Base-by-base conservation (phyloP, 768 basidiomycete species). In the Suillus luteus region DNA sequence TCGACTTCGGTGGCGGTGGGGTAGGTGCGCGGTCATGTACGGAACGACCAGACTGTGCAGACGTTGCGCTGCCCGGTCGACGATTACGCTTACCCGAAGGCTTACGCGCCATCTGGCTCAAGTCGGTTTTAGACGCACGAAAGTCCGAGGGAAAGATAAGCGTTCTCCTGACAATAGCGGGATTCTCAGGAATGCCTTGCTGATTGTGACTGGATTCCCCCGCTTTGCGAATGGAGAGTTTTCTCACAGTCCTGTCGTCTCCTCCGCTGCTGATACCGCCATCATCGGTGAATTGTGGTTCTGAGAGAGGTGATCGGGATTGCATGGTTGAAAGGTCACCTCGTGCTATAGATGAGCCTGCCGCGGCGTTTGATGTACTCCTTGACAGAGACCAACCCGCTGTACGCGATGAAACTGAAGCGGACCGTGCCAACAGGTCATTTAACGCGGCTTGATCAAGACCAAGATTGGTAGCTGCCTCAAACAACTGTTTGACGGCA, bases 21-120 rank as follows among this genome's bases (percentile, higher is more conserved):
- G 93, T 94, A 12, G 92, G 92, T 14, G 80, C 89, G 60, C 92
- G 89, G 67, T 94, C 93, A 67, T 91, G 88, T 35, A 93, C 81
- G 49, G 92, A 93, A 62, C 88, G 87, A 67, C 77, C 85, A 0
- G 92, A 93, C 19, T 81, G 77, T 14, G 85, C 87, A 31, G 83
- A 85, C 22, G 73, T 74, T 12, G 82, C 80, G 66, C 92, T 91
- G 19, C 81, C 80, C 61, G 90, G 83, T 46, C 87, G 86, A 52
- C 88, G 86, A 57, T 85, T 85, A 22, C 78, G 77, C 55, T 68
- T 70, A 40, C 37, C 51, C 40, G 89, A 83, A 33, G 80, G 79
- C 71, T 86, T 91, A 66, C 83, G 82, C 71, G 82, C 79, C 64
- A 84, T 71, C 27, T 81, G 79, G 69, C 78, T 82, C 65, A 87